Evolutionary conservation across 179 eudicot species (phyloP), one percentile per base, ranked within the genome.

Genomic region (Gypsophila paniculata): DNA sequence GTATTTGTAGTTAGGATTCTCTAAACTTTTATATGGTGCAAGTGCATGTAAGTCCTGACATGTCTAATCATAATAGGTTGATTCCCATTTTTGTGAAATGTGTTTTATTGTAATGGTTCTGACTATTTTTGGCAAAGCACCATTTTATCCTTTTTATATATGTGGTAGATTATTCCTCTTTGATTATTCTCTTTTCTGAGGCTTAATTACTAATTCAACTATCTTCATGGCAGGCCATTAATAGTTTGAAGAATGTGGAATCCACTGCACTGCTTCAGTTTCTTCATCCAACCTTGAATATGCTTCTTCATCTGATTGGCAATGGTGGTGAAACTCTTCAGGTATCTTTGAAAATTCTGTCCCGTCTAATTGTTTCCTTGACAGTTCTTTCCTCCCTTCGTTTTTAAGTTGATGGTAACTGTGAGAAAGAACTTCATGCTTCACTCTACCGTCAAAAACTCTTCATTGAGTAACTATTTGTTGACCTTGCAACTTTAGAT

Each of bases 311-410:
- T 79, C 91, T 95, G 68, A 95, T 95, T 78, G 99, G 99, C 55
- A 92, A 92, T 83, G 97, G 97, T 75, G 99, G 99, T 71, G 99
- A 95, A 90, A 95, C 99, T 49, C 93, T 95, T 63, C 99, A 95
- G 96, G 99, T 95, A 73, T 67, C 51, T 52, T 59, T 60, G 25
- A 68, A 39, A 72, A 52, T 51, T 36, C 54, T 46, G 29, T 19
- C 46, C 61, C 61, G 44, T 29, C 58, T 0, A 10, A 12, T 46
- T 46, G 52, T 46, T 46, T 46, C 52, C 52, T 54, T 54, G 22
- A 54, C 23, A 19, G 8, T 54, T 54, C 10, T 19, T 15, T 54
- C 3, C 6, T 9, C 15, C 38, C 22, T 23, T 13, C 11, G 22
- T 10, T 51, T 9, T 68, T 8, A 26, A 68, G 29, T 12, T 34